phyloP scores from a whole-genome alignment of 139 green algal genomes.

The Volvox africanus region DNA sequence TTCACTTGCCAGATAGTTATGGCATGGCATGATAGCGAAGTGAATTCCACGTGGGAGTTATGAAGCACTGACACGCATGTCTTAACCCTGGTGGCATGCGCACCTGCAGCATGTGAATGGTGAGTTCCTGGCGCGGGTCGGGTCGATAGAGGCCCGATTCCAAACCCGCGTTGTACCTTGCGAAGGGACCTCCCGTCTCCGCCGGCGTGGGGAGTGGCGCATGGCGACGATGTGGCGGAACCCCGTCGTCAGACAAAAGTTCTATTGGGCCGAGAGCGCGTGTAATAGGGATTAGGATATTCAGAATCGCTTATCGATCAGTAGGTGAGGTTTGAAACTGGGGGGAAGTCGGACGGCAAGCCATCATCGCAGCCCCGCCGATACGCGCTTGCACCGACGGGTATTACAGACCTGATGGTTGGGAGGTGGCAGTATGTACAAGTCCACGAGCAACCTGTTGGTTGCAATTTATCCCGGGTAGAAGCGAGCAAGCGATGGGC shows the following conservation, averaged over 20 bases:
- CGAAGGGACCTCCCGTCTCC: constrained; percentile 63
- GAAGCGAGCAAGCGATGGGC: background rate
- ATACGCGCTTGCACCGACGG: too few relatives aligned
- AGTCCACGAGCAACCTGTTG: background rate
- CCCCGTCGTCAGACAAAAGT: background rate
- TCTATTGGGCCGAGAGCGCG: too few relatives aligned
- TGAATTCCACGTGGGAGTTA: too few relatives aligned
- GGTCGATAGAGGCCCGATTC: constrained; percentile 64
- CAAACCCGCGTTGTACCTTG: constrained; percentile 64
- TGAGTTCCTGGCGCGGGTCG: constrained; percentile 83
- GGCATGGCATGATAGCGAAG: too few relatives aligned
- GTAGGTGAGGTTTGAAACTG: too few relatives aligned
- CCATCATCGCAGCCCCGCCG: too few relatives aligned
- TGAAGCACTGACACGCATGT: too few relatives aligned
- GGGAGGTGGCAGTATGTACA: background rate
- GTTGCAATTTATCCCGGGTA: background rate
- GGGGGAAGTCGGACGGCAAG: too few relatives aligned
- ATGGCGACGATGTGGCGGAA: background rate
- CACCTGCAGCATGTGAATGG: constrained; percentile 77
- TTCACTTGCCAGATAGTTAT: too few relatives aligned
- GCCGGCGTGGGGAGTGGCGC: background rate
- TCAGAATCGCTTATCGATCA: too few relatives aligned
- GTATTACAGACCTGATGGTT: background rate
- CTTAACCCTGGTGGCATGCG: background rate
- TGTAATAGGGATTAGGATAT: too few relatives aligned